A percentile compares a stretch with the other conserved stretches of the same genome.
Evolutionary conservation across 2,329 filamentous ascomycete genomes (phyloP).

Genomic region (Pochonia chlamydosporia): DNA sequence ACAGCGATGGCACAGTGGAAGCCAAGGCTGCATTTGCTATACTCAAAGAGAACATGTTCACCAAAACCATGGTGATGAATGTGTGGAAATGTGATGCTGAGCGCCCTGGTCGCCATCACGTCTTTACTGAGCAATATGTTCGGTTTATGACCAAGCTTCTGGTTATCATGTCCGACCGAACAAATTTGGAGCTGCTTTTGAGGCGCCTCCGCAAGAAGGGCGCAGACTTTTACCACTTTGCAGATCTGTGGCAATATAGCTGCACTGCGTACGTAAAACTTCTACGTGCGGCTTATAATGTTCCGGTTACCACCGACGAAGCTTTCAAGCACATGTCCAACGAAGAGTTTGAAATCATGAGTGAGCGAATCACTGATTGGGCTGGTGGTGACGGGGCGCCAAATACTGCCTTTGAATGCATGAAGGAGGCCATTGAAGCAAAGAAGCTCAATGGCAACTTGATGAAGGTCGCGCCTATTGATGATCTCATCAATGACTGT

Average conservation of each 20-base stretch:
- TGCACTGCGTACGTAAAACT: slow-evolving; percentile 48
- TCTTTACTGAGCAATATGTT: slow-evolving; percentile 84
- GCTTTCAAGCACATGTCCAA: slow-evolving; percentile 46
- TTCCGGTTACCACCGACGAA: slow-evolving; percentile 44
- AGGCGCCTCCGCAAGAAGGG: slow-evolving; percentile 77
- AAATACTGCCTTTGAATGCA: slow-evolving; percentile 42
- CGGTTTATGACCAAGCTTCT: slow-evolving; percentile 74
- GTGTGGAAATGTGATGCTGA: slow-evolving; percentile 94
- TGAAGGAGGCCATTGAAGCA: slow-evolving; percentile 53
- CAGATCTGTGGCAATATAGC: slow-evolving; percentile 53
- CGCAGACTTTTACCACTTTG: slow-evolving; percentile 64
- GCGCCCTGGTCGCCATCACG: slow-evolving; percentile 76
- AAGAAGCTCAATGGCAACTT: slow-evolving; percentile 76
- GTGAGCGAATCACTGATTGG: slow-evolving; percentile 51
- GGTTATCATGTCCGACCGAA: slow-evolving; percentile 66
- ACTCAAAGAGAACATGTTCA: slow-evolving; percentile 69
- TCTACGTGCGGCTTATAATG: slow-evolving; percentile 42
- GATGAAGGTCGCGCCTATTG: slow-evolving; percentile 79
- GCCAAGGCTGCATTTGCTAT: slow-evolving; percentile 77
- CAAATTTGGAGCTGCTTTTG: slow-evolving; percentile 70
- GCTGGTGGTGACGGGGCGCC: slow-evolving; percentile 33
- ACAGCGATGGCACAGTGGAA: slow-evolving; percentile 48
- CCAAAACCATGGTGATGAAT: slow-evolving; percentile 90
- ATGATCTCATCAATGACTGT: slow-evolving; percentile 88
- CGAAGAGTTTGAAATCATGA: slow-evolving; percentile 54